phyloP scores from a whole-genome alignment of 805 yeast species.

The Hanseniaspora lachancei region DNA sequence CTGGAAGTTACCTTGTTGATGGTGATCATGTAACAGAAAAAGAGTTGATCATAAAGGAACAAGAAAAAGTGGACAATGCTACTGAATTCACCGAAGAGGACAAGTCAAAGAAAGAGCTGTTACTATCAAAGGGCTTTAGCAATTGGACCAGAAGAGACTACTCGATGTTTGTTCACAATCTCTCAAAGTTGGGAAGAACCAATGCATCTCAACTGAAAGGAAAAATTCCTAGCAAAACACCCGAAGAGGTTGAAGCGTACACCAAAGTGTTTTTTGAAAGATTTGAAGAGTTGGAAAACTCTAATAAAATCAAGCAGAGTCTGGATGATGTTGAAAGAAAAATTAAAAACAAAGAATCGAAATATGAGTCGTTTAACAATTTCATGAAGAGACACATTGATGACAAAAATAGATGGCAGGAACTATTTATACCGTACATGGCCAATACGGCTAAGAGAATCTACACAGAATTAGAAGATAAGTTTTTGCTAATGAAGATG shows the following conservation, averaged over 20 bases:
- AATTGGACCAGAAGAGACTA: constrained; percentile 68
- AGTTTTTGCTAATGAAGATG: constrained; percentile 48
- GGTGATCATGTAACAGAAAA: constrained; percentile 17
- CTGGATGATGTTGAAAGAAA: constrained; percentile 61
- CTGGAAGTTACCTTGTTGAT: constrained; percentile 7
- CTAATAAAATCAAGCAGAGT: constrained; percentile 56
- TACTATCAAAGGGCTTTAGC: constrained; percentile 45
- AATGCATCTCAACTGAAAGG: constrained; percentile 38
- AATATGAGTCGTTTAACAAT: constrained; percentile 16
- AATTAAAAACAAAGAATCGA: constrained; percentile 41
- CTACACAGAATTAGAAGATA: constrained; percentile 57
- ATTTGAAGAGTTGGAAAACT: constrained; percentile 49
- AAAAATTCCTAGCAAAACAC: constrained; percentile 43
- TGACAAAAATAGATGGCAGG: constrained; percentile 44
- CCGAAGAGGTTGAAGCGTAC: constrained; percentile 48
- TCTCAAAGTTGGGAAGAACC: constrained; percentile 53
- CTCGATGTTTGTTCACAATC: constrained; percentile 53
- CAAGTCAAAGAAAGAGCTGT: constrained; percentile 36
- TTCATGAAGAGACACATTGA: constrained; percentile 42
- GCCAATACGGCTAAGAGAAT: constrained; percentile 72
- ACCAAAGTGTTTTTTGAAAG: constrained; percentile 52
- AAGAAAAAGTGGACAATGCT: constrained; percentile 44
- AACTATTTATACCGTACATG: constrained; percentile 55
- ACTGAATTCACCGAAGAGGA: constrained; percentile 55
- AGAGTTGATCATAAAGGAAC: constrained; percentile 28